These are phyloP conservation scores for Aspergillus baeticus DNA, from an alignment of 495 filamentous ascomycete species.

Conservation along the genomic window DNA sequence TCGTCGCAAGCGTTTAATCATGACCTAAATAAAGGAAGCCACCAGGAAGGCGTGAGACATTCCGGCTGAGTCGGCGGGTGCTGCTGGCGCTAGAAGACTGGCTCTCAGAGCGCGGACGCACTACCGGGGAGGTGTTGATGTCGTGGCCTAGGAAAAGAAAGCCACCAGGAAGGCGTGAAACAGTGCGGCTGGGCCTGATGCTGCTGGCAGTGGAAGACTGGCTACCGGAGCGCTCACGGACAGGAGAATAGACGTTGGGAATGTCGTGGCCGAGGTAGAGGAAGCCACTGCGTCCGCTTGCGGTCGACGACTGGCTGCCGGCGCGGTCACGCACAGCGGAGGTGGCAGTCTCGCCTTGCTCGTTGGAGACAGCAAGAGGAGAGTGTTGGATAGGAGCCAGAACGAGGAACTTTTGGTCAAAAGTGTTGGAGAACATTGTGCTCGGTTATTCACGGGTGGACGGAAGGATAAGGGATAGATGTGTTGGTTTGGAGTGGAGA, in stretches of 20 bases:
- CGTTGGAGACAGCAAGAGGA: conserved; percentile 27
- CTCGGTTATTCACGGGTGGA: conserved; percentile 12
- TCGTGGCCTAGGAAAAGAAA: conserved; percentile 17
- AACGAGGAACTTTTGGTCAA: conserved; percentile 39
- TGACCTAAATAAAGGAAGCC: conserved; percentile 37
- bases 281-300: not conserved
- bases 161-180: conserved; percentile 6
- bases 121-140: conserved; percentile 6
- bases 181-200: not conserved
- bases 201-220: conserved; percentile 17
- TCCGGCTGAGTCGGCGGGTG: conserved; percentile 15
- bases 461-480: too few species aligned
- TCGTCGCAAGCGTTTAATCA: conserved; percentile 11
- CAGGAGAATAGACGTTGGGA: not conserved
- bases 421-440: conserved; percentile 40
- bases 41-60: conserved; percentile 19
- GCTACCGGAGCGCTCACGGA: conserved; percentile 18
- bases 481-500: not conserved
- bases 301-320: not conserved
- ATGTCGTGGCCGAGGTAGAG: not conserved
- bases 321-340: conserved; percentile 1
- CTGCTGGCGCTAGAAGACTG: conserved; percentile 16
- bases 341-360: conserved; percentile 17
- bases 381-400: conserved; percentile 39
- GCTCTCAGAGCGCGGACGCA: too few species aligned